Evolutionary conservation across 306 rosid species (phyloP).

Genomic region (Ochetophila trinervis): DNA sequence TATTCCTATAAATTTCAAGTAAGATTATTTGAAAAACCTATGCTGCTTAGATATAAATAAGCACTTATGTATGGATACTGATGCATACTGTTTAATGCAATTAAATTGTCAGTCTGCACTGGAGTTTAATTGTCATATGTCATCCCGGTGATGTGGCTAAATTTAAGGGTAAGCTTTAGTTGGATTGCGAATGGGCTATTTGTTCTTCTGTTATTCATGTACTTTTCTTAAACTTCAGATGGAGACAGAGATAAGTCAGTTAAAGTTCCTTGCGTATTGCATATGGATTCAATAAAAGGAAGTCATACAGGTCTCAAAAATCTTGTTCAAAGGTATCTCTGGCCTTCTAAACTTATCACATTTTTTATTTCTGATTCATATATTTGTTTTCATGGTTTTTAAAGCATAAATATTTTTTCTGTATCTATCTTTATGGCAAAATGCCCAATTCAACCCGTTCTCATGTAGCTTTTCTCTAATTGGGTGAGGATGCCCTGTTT

Average conservation of each 20-base stretch:
- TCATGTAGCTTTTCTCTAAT: too few relatives aligned
- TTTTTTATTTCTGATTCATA: constrained; percentile 15
- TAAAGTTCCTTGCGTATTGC: constrained; percentile 83
- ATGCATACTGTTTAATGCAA: constrained; percentile 26
- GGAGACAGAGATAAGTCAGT: constrained; percentile 42
- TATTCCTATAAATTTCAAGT: constrained; percentile 95
- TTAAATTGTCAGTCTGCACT: constrained; percentile 68
- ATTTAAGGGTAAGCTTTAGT: constrained; percentile 51
- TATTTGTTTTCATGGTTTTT: not conserved
- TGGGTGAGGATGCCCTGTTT: too few relatives aligned
- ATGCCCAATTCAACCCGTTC: too few relatives aligned
- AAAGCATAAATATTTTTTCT: not conserved
- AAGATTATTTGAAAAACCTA: constrained; percentile 27
- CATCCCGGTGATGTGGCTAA: constrained; percentile 81
- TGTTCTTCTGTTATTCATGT: constrained; percentile 19
- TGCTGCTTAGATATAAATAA: constrained; percentile 14
- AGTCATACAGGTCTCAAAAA: constrained; percentile 81
- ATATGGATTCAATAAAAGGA: constrained; percentile 97
- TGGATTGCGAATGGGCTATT: constrained; percentile 13
- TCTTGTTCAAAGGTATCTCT: constrained; percentile 79
- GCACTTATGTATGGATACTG: constrained; percentile 31
- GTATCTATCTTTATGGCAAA: too few relatives aligned
- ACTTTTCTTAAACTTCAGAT: constrained; percentile 48
- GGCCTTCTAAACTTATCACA: constrained; percentile 17
- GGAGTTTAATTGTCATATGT: constrained; percentile 91